A percentile compares a stretch with the other conserved stretches of the same genome.
phyloP scores from a whole-genome alignment of 2,329 filamentous ascomycete species.

The Zasmidium angulare region DNA sequence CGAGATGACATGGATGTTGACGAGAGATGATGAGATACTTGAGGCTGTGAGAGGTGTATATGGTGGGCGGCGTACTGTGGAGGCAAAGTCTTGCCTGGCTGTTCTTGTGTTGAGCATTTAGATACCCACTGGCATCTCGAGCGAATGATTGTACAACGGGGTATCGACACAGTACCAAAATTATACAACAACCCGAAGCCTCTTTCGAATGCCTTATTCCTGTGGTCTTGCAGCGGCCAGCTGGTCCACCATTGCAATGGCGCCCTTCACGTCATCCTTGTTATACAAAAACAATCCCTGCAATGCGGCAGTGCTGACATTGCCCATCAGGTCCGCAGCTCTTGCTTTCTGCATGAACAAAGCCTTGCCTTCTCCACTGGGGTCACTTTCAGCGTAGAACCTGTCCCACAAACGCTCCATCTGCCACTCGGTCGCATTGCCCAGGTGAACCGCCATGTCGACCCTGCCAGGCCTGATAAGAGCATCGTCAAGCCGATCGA shows the following conservation, averaged over 20 bases:
- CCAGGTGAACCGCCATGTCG: constrained; percentile 88
- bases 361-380: constrained; percentile 59
- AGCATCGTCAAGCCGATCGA: constrained; percentile 84
- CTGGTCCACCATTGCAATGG: constrained; percentile 55
- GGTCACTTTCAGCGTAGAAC: constrained; percentile 84
- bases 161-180: not conserved
- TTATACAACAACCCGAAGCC: not conserved
- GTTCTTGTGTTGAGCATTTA: not conserved
- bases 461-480: constrained; percentile 88
- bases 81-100: not conserved
- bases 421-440: constrained; percentile 82
- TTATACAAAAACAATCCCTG: constrained; percentile 95
- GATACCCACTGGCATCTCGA: not conserved
- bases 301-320: constrained; percentile 82
- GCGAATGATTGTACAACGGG: not conserved
- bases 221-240: constrained; percentile 19
- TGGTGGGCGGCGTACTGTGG: not conserved
- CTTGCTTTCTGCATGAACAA: constrained; percentile 71
- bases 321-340: constrained; percentile 68
- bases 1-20: constrained; percentile 73
- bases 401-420: constrained; percentile 87
- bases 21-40: constrained; percentile 52
- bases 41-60: not conserved
- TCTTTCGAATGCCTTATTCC: not conserved
- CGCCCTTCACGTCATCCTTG: constrained; percentile 85